Percentiles rank a stretch among this genome's conserved stretches.
phyloP scores from a whole-genome alignment of 225 moss, liverwort and hornwort genomes.

The Antitrichia curtipendula region DNA sequence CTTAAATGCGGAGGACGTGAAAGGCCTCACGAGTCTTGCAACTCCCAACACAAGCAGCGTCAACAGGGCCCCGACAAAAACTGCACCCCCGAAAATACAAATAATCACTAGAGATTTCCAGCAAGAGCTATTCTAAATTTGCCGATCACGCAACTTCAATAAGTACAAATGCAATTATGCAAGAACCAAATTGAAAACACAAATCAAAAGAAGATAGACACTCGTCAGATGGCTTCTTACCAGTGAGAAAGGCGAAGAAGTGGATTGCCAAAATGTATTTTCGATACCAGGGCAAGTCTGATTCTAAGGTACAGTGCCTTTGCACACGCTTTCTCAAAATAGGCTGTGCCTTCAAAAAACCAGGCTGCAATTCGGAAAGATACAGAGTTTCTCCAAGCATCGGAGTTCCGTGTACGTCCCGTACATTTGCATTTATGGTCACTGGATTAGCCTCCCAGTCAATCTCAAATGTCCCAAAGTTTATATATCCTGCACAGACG shows the following conservation, averaged over 20 bases:
- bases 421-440: constrained; percentile 30
- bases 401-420: constrained; percentile 49
- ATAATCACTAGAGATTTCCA: background rate
- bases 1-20: constrained; percentile 1
- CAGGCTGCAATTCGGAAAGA: constrained; percentile 60
- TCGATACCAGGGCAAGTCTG: constrained; percentile 54
- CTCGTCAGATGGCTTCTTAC: constrained; percentile 11
- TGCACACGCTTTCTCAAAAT: constrained; percentile 7
- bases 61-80: constrained; percentile 8
- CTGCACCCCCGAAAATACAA: background rate
- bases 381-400: constrained; percentile 39
- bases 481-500: constrained; percentile 18
- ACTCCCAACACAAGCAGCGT: constrained; percentile 12
- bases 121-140: background rate
- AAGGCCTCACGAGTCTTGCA: background rate
- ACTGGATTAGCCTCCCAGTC: constrained; percentile 76
- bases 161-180: background rate
- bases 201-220: background rate
- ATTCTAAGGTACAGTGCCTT: constrained; percentile 71
- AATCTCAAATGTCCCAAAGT: constrained; percentile 73
- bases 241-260: constrained; percentile 23
- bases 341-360: constrained; percentile 20
- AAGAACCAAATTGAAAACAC: background rate
- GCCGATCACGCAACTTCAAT: background rate
- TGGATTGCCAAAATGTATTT: constrained; percentile 45